A percentile compares a stretch with the other conserved stretches of the same genome.
phyloP scores from a whole-genome alignment of 345 rosid genomes.

The Citrus sinensis region DVS_A1.0 CM039166.1:18604001-18604500 shows the following conservation, averaged over 20 bases:
- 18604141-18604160: neutral
- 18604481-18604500: too few species aligned
- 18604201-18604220: too few species aligned
- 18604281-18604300: too few species aligned
- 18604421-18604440: neutral
- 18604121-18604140: neutral
- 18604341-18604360: neutral
- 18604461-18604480: too few species aligned
- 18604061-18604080: neutral
- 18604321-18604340: neutral
- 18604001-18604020: neutral
- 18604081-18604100: neutral
- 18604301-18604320: too few species aligned
- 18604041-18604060: neutral
- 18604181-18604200: too few species aligned
- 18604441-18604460: neutral
- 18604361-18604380: neutral
- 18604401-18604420: neutral
- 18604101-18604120: neutral
- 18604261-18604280: too few species aligned
- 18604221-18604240: too few species aligned
- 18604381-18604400: neutral
- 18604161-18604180: too few species aligned
- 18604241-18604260: too few species aligned
- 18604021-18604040: neutral